A percentile compares a stretch with the other conserved stretches of the same genome.
These are phyloP conservation scores for Saccharomyces mikatae DNA, from an alignment of 805 yeast genomes.

Conservation along the genomic window DNA sequence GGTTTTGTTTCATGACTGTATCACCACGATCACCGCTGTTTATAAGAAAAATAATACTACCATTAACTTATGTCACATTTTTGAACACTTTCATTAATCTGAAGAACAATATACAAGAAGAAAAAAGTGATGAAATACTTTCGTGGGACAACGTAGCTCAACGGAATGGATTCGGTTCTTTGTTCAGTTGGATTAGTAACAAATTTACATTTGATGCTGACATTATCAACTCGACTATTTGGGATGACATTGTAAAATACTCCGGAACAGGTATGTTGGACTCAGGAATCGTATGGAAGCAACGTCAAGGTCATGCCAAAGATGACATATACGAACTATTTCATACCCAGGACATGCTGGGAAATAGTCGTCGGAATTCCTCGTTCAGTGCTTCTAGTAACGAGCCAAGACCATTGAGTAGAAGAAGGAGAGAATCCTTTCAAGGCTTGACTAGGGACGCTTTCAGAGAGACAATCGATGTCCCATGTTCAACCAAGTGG, in stretches of 20 bases:
- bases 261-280: conserved; percentile 13
- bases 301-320: conserved; percentile 13
- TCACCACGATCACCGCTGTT: conserved; percentile 85
- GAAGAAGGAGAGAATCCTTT: conserved; percentile 6
- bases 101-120: conserved; percentile 10
- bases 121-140: conserved; percentile 7
- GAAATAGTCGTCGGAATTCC: conserved; percentile 1
- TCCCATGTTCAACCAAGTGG: conserved; percentile 10
- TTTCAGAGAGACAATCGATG: conserved; percentile 8
- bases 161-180: conserved; percentile 11
- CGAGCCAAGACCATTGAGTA: conserved; percentile 3
- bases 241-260: conserved; percentile 13
- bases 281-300: conserved; percentile 20
- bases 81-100: conserved; percentile 11
- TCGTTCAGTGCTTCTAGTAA: conserved; percentile 2
- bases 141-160: conserved; percentile 16
- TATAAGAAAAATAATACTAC: conserved; percentile 49
- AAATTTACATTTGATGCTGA: conserved; percentile 12
- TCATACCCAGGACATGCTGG: conserved; percentile 4
- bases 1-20: conserved; percentile 48
- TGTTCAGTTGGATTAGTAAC: conserved; percentile 7
- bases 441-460: conserved; percentile 6
- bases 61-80: conserved; percentile 16
- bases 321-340: conserved; percentile 13
- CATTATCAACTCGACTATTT: conserved; percentile 7